Base-by-base conservation (phyloP, 2,329 filamentous ascomycete species). In the Aspergillus japonicus region DNA sequence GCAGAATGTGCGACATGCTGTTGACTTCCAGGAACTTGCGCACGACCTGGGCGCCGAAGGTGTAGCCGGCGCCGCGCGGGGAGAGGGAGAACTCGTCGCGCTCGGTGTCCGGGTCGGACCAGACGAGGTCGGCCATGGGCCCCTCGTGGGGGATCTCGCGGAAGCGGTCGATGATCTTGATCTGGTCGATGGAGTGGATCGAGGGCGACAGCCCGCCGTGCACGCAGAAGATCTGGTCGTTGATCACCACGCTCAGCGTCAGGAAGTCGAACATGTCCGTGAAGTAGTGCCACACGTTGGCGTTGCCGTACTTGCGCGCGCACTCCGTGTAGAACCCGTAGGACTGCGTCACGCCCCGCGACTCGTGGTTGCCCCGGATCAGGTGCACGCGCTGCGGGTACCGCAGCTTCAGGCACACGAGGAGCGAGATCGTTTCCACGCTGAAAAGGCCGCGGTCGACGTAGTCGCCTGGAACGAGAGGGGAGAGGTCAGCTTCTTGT, bases 261-360 rank as follows among this genome's bases (percentile, higher is more conserved):
- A 99, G 83, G 77, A 96, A 99, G 79, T 99, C 95, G 78, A 99
- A 99, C 93, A 99, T 98, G 80, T 99, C 95, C 66, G 95, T 99
- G 75, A 99, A 99, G 77, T 98, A 95, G 78, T 99, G 95, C 95
- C 95, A 99, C 23, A 99, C 95, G 70, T 95, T 97, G 64, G 95
- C 92, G 73, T 96, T 98, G 74, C 95, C 95, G 78, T 99, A 99
- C 79, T 99, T 99, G 68, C 95, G 89, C 21, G 90, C 92, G 78
- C 95, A 99, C 75, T 99, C 95, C 23, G 95, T 98, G 75, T 99
- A 99, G 80, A 99, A 99, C 59, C 95, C 95, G 78, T 99, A 99
- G 29, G 94, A 98, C 78, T 99, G 95, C 11, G 95, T 99, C 56
- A 99, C 95, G 70, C 95, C 95, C 69, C 95, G 89, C 59, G 92